Evolutionary conservation across 208 protist species (phyloP), one percentile per base, ranked within the genome.

Genomic region (Strigomonas culicis): DNA sequence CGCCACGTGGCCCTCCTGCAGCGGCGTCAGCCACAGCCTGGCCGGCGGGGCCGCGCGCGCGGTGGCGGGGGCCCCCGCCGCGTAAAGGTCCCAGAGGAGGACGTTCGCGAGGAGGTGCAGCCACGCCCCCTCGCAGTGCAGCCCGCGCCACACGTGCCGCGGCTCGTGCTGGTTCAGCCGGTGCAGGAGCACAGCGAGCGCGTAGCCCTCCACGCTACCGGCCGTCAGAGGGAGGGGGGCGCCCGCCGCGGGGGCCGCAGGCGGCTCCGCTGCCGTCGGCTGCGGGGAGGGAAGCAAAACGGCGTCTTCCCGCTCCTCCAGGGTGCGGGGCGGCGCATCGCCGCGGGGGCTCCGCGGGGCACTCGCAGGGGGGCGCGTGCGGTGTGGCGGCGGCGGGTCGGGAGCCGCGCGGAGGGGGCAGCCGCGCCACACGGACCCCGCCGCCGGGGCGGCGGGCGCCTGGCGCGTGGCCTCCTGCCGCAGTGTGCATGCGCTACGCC

Each of bases 111-210:
- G 55, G 30, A 61, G 81, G 24, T 70, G 67, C 51, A 95, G 66
- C 86, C 89, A 95, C 53, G 61, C 56, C 6, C 89, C 89, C 57
- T 95, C 84, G 63, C 89, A 92, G 51, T 92, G 84, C 44, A 82
- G 61, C 7, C 86, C 89, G 22, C 60, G 51, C 86, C 89, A 95
- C 13, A 34, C 24, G 11, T 57, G 4, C 13, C 13, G 6, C 21
- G 10, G 4, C 10, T 60, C 11, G 7, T 43, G 28, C 17, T 44
- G 7, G 27, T 62, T 62, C 19, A 62, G 57, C 13, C 46, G n/a
- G 7, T 22, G 59, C 36, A 66, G 61, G 25, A 65, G 60, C 30
- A 24, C 31, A 34, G 47, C 60, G 39, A 53, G 34, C 41, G 30
- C 10, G 19, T 41, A 55, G 13, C 51, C 57, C 57, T 62, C 57